phyloP scores from a whole-genome alignment of 2,329 filamentous ascomycete species.

The Paracorniculantispora psalliotae region DNA sequence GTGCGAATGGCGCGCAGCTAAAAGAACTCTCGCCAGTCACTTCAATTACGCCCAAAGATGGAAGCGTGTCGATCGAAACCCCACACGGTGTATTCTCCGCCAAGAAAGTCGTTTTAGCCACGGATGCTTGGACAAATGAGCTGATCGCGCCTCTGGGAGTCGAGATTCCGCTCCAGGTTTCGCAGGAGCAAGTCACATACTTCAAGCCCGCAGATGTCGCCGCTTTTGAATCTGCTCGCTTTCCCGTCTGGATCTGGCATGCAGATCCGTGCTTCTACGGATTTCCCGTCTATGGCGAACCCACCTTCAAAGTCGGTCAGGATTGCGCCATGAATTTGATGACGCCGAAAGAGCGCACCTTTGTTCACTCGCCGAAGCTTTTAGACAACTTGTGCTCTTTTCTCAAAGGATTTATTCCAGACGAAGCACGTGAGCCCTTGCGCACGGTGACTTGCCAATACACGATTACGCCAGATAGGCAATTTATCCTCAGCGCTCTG shows the following conservation, averaged over 20 bases:
- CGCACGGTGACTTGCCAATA: conserved; percentile 25
- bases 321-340: conserved; percentile 14
- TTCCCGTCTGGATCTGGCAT: conserved; percentile 17
- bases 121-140: conserved; percentile 16
- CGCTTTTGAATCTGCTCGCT: conserved; percentile 4
- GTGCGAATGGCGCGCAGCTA: conserved; percentile 8
- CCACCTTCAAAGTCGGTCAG: conserved; percentile 15
- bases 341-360: conserved; percentile 13
- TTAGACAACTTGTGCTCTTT: not conserved
- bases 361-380: conserved; percentile 12
- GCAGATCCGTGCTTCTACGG: conserved; percentile 15
- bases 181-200: conserved; percentile 16
- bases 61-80: conserved; percentile 9
- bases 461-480: conserved; percentile 21
- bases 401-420: not conserved
- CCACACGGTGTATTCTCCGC: conserved; percentile 4
- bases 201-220: conserved; percentile 13
- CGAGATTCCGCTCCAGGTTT: conserved; percentile 23
- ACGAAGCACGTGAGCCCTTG: conserved; percentile 12
- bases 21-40: conserved; percentile 12
- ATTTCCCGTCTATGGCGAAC: conserved; percentile 17
- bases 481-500: conserved; percentile 21
- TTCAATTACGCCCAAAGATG: not conserved
- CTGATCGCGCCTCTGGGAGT: conserved; percentile 13
- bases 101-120: conserved; percentile 14